Base-by-base conservation (phyloP, 1,284 basidiomycete species). In the Phlebopus sp. region DNA sequence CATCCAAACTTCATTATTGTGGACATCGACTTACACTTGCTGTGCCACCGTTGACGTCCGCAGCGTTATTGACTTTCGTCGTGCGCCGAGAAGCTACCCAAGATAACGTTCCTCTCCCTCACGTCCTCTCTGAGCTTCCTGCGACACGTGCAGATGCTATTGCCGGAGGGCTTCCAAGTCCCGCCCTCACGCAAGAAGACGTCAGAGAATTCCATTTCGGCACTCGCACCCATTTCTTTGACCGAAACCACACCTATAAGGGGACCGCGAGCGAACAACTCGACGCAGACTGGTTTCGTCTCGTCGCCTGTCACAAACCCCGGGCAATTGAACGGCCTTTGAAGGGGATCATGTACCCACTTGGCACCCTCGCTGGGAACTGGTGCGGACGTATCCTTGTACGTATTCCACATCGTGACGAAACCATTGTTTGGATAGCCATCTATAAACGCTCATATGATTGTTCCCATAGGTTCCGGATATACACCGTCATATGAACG, bases 301-400 rank as follows among this genome's bases (percentile, higher is more conserved):
- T 72, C 18, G 71, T 71, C 3, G 63, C 63, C 6, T 78, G 74
- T 41, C 57, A 69, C 45, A 64, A 74, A 43, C 60, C 64, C 3
- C 67, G 62, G 55, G 52, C 58, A 29, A 52, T 59, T 29, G 58
- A 65, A 39, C 57, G 60, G 17, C 63, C 69, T n/a, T 55, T 73
- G 25, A 67, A 70, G 48, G 71, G 74, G 15, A 51, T 60, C 1
- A 61, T 76, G 21, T 74, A 70, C 51, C 53, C 56, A n/a, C 58
- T 64, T n/a, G 76, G 76, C n/a, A 60, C 67, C 2, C 46, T 76
- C 3, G 50, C 56, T 30, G 76, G 75, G 19, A 59, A 56, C 15
- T 77, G 76, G 76, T 60, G 55, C 19, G 75, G 76, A 11, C 69
- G 70, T 29, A 64, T 70, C 35, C 42, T 71, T 53, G 76, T 75